Percentiles rank a stretch among this genome's conserved stretches.
Evolutionary conservation across 805 yeast genomes (phyloP).

Genomic region (Yamadazyma kitorensis): DNA sequence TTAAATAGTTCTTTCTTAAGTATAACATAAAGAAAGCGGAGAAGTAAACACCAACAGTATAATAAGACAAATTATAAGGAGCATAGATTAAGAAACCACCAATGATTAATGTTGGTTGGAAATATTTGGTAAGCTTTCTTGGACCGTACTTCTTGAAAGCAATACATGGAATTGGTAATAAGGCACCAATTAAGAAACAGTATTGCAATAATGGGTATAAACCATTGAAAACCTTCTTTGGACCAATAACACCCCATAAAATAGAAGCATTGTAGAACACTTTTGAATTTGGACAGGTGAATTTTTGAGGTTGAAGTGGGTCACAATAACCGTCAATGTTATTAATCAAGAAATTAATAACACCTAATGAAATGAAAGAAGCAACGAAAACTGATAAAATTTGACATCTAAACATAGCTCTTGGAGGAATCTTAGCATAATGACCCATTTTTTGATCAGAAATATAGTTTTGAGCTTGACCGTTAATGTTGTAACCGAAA

Average conservation of each 20-base stretch:
- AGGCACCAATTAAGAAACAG: slow-evolving; percentile 33
- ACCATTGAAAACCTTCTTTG: slow-evolving; percentile 31
- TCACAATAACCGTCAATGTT: slow-evolving; percentile 36
- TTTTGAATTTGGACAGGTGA: slow-evolving; percentile 33
- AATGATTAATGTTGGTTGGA: slow-evolving; percentile 33
- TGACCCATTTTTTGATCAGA: slow-evolving; percentile 62
- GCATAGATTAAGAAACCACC: slow-evolving; percentile 31
- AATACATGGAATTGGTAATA: slow-evolving; percentile 22
- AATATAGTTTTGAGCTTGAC: slow-evolving; percentile 54
- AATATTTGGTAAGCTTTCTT: slow-evolving; percentile 20
- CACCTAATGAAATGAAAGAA: slow-evolving; percentile 25
- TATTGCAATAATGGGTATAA: slow-evolving; percentile 32
- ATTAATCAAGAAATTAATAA: slow-evolving; percentile 28
- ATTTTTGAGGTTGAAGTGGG: slow-evolving; percentile 38
- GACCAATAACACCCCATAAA: slow-evolving; percentile 66
- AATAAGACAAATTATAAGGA: slow-evolving; percentile 31
- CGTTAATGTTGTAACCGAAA: slow-evolving; percentile 54
- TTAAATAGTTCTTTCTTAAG: slow-evolving; percentile 23
- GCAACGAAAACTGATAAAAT: slow-evolving; percentile 22
- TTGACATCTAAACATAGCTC: slow-evolving; percentile 48
- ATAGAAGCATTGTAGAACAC: slow-evolving; percentile 53
- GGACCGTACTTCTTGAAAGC: slow-evolving; percentile 21
- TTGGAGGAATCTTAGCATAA: slow-evolving; percentile 59
- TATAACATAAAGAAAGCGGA: slow-evolving; percentile 26
- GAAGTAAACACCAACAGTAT: slow-evolving; percentile 27